Percentiles rank a stretch among this genome's conserved stretches.
phyloP scores from a whole-genome alignment of 768 basidiomycete genomes.

The Kwoniella heveanensis region DNA sequence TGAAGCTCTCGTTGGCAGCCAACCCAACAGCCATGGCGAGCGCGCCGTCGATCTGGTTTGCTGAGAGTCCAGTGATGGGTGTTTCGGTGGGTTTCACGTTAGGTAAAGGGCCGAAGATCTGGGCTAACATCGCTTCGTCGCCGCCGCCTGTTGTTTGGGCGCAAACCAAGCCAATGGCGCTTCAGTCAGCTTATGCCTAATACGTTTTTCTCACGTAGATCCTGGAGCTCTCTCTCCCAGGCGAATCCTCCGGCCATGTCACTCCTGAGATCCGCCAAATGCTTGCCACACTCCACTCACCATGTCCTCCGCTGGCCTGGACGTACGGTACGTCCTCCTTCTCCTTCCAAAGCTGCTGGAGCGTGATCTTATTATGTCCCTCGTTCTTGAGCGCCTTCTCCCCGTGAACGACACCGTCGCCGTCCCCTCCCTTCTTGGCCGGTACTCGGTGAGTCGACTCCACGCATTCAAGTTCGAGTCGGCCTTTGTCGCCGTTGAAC shows the following conservation, averaged over 20 bases:
- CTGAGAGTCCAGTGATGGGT: conserved; percentile 60
- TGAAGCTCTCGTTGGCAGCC: conserved; percentile 62
- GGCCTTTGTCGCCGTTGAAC: conserved; percentile 63
- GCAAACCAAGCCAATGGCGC: too few species aligned
- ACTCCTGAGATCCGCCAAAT: too few species aligned
- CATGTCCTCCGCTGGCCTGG: conserved; percentile 60
- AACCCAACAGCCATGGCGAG: conserved; percentile 61
- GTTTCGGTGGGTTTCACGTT: conserved; percentile 58
- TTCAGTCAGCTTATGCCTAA: too few species aligned
- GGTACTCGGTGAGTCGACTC: conserved; percentile 55
- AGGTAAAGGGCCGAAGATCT: conserved; percentile 61
- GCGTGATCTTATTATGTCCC: conserved; percentile 59
- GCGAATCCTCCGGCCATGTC: too few species aligned
- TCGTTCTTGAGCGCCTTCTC: conserved; percentile 58
- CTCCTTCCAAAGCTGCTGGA: conserved; percentile 60
- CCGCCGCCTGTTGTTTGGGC: conserved; percentile 60
- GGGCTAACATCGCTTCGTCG: conserved; percentile 61
- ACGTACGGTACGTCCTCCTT: conserved; percentile 59
- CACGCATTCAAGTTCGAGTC: conserved; percentile 62
- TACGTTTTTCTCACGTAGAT: too few species aligned
- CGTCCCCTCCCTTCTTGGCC: conserved; percentile 33
- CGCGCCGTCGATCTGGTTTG: conserved; percentile 61
- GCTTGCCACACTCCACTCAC: conserved; percentile 50
- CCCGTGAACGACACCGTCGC: conserved; percentile 51
- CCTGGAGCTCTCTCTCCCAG: too few species aligned